phyloP scores from a whole-genome alignment of 108 stramenopile species.

The Conticribra weissflogii region DNA sequence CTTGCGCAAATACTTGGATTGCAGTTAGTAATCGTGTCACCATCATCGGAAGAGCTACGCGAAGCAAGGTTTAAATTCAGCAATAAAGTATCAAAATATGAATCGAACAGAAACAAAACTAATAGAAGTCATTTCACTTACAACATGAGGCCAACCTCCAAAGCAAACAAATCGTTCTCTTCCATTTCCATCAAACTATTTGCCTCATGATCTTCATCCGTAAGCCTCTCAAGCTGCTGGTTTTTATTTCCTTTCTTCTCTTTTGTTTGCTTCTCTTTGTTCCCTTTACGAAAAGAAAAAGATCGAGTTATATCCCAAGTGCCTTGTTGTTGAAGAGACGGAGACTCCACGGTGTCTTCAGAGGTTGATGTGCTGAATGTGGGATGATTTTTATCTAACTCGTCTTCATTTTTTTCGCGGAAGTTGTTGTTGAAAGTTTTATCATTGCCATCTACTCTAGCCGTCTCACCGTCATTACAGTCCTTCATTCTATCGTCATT shows the following conservation, averaged over 20 bases:
- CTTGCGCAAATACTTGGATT: slow-evolving; percentile 23
- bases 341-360: not conserved
- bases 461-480: not conserved
- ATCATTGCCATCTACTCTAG: not conserved
- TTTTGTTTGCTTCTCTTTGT: not conserved
- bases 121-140: slow-evolving; percentile 17
- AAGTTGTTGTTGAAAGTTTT: not conserved
- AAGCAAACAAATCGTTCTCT: slow-evolving; percentile 47
- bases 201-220: slow-evolving; percentile 16
- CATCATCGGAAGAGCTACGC: slow-evolving; percentile 44
- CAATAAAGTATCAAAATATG: not conserved
- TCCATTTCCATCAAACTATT: slow-evolving; percentile 26
- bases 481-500: not conserved
- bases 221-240: not conserved
- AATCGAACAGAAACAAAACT: not conserved
- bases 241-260: slow-evolving; percentile 1
- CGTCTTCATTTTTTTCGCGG: too few relatives aligned
- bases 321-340: not conserved
- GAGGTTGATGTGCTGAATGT: too few relatives aligned
- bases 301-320: slow-evolving; percentile 10
- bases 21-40: slow-evolving; percentile 44
- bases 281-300: slow-evolving; percentile 18
- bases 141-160: slow-evolving; percentile 51
- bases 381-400: too few relatives aligned
- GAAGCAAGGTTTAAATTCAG: not conserved